Base-by-base conservation (phyloP, 2,329 filamentous ascomycete genomes). In the Colletotrichum brevisporum region DNA sequence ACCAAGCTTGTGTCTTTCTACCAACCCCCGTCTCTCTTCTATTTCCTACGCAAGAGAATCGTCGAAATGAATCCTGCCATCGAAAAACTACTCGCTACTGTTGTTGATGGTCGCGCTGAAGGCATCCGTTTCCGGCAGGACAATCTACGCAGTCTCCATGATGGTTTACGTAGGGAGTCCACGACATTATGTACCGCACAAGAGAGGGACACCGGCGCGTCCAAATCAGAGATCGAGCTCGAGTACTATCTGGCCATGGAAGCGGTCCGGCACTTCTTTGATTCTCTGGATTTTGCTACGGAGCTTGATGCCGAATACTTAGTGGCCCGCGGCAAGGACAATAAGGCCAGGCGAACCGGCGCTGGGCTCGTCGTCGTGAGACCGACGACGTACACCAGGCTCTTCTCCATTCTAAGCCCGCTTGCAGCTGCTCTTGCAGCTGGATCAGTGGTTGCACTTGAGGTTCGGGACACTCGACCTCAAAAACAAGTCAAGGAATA, bases 51-150 rank as follows among this genome's bases (percentile, higher is more conserved):
- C 47, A 36, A 15, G n/a, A 13, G 10, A 12, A 45, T 31, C 3
- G 13, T 31, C 51, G n/a, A 24, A 13, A 69, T 69, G 67, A 31
- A 69, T 21, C 21, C 51, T 45, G 43, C 67, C 18, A 39, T 69
- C 15, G 67, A 69, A 45, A 73, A 63, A 31, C 72, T 85, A 13
- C 76, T 79, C 57, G 79, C 80, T 5, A 81, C 83, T 9, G 79
- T 82, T 12, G 80, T 83, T 10, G 83, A 86, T 57, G 81, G 81
- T 27, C 79, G 83, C 56, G 78, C 80, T 12, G 77, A 81, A 54
- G 86, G 83, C 68, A 71, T 82, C n/a, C 80, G 79, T 66, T 84
- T 84, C 67, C 78, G 82, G 12, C 83, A 84, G 72, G 78, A 79
- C 41, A 81, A 87, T 71, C 77, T 87, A 9, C 78, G 84, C 64